Evolutionary conservation across 2,329 filamentous ascomycete species (phyloP), one percentile per base, ranked within the genome.

Genomic region (Fusarium avenaceum): DNA sequence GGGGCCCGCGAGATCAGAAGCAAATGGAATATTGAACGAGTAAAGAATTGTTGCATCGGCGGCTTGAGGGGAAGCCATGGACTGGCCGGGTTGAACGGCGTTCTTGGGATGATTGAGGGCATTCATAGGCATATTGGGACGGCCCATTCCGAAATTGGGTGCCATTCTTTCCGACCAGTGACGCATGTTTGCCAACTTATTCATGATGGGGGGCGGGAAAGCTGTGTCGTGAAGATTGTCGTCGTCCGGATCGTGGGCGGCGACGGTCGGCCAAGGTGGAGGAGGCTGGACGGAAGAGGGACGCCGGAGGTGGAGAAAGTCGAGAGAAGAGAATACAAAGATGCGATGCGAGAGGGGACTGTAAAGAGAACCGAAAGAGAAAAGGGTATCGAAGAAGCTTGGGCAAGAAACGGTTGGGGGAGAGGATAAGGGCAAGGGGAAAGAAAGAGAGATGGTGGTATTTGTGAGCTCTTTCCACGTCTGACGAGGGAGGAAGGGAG

Each of bases 21-120:
- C 90, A 81, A 98, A 97, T 64, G 96, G 96, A 48, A 99, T 92
- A 78, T 97, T 98, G 89, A 99, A 98, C 70, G 93, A 95, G 79
- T 97, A 91, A 80, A 96, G 93, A 80, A 98, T 92, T 70, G 89
- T 89, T 52, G 90, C 85, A 78, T 95, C 92, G 76, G 90, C 86
- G 67, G 90, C 85, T 69, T 91, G 89, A 60, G 91, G 88, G 70
- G 91, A 89, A 74, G 89, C 85, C 76, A 89, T 83, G 68, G 88
- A 84, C 59, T 87, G 82, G 63, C 83, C 81, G 52, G 85, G 80
- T 59, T 83, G 82, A 57, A 83, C 77, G 67, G 82, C 79, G 66
- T 84, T 82, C 78, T 90, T 89, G 73, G 85, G 83, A 67, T 89
- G 87, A 74, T 85, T 86, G 76, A 88, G 80, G 68, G 80, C 78